phyloP scores from a whole-genome alignment of 805 yeast genomes.

The Suhomyces sp. region DNA sequence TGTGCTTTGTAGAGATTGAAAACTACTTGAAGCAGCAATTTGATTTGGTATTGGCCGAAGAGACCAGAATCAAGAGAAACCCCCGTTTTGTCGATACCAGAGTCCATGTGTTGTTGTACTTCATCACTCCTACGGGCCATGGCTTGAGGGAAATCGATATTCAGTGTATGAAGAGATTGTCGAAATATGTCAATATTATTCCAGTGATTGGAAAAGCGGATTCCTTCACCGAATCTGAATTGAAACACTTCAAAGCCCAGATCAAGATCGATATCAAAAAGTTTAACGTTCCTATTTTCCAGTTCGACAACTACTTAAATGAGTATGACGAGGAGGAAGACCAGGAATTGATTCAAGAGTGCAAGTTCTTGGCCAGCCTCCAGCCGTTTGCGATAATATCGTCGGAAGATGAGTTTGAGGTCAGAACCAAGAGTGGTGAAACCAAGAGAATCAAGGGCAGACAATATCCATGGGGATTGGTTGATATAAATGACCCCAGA shows the following conservation, averaged over 20 bases:
- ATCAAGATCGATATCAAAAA: slow-evolving; percentile 61
- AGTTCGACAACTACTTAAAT: slow-evolving; percentile 52
- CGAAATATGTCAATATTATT: slow-evolving; percentile 73
- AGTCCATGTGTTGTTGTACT: slow-evolving; percentile 74
- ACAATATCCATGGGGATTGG: slow-evolving; percentile 74
- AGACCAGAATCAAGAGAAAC: slow-evolving; percentile 80
- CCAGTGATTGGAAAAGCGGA: slow-evolving; percentile 85
- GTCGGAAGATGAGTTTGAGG: slow-evolving; percentile 55
- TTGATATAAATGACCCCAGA: slow-evolving; percentile 52
- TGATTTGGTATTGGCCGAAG: slow-evolving; percentile 78
- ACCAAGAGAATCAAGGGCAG: slow-evolving; percentile 50
- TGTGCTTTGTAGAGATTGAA: slow-evolving; percentile 65
- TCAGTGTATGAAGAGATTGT: slow-evolving; percentile 62
- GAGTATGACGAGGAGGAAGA: slow-evolving; percentile 70
- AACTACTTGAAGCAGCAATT: slow-evolving; percentile 72
- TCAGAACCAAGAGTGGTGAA: slow-evolving; percentile 42
- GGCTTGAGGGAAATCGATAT: slow-evolving; percentile 76
- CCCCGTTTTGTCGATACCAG: slow-evolving; percentile 78
- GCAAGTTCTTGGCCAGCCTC: slow-evolving; percentile 53
- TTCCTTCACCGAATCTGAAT: slow-evolving; percentile 65
- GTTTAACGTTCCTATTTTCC: slow-evolving; percentile 71
- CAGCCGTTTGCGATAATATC: slow-evolving; percentile 77
- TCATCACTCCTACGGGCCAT: slow-evolving; percentile 77
- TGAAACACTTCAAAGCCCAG: slow-evolving; percentile 55
- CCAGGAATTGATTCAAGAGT: slow-evolving; percentile 71